Base-by-base conservation (phyloP, 2,329 filamentous ascomycete species). In the Monosporascus sp. region DNA sequence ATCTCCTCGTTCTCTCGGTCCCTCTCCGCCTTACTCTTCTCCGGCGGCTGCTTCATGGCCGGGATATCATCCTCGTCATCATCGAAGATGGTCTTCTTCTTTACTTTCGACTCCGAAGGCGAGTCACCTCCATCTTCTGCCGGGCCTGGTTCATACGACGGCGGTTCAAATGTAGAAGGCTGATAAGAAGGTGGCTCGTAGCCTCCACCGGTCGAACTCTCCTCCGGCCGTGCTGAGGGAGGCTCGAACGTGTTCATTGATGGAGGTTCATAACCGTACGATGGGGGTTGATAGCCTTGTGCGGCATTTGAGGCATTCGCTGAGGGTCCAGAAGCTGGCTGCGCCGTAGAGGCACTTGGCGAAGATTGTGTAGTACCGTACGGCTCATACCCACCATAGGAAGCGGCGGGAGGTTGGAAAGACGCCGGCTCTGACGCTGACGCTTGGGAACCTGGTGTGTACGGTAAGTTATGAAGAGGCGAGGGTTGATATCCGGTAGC, bases 1-100 rank as follows among this genome's bases (percentile, higher is more conserved):
- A 91, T 85, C 63, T 95, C 92, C 53, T 91, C 87, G 48, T 92
- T 91, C 68, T 91, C 88, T 24, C 83, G 80, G 63, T 95, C 89
- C 63, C 84, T 86, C 14, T 88, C 85, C 40, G 80, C 74, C 67
- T 87, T 85, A 2, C 72, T 79, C 68, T 88, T 87, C 27, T 76
- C 79, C 58, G 75, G 73, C 2, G 81, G 74, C 44, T 78, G 80
- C 43, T 68, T 75, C 44, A 74, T 58, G 7, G 74, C 73, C 35
- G 83, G 75, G 44, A 88, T 79, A 54, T 88, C 83, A 58, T 87
- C 85, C 24, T 90, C 88, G 27, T 93, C 89, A 58, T 93, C 87
- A 64, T 93, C 87, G 80, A 94, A 89, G 63, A 91, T 85, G 22
- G 82, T 84, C 68, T 88, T 91, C 73, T 89, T 89, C 71, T 89